Evolutionary conservation across 352 stramenopile genomes (phyloP).

Genomic region (Globisporangium alternatum): DNA sequence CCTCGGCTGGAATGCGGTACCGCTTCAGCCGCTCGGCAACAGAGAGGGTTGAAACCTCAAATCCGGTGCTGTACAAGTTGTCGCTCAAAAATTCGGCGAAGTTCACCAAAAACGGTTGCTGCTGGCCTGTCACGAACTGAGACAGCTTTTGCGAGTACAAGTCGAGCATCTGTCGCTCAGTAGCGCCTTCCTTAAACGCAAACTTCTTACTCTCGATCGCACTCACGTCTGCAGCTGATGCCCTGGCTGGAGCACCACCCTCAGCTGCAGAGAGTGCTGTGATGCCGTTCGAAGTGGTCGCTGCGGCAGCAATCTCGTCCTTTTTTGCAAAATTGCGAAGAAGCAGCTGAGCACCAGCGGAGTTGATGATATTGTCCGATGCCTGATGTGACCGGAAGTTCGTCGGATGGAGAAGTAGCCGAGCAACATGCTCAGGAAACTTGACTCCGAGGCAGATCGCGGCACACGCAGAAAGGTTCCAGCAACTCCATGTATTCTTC

Average conservation of each 20-base stretch:
- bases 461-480: conserved; percentile 79
- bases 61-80: conserved; percentile 81
- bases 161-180: conserved; percentile 37
- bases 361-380: conserved; percentile 84
- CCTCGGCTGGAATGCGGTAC: conserved; percentile 30
- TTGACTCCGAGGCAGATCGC: conserved; percentile 82
- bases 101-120: conserved; percentile 80
- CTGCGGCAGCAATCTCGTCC: background rate
- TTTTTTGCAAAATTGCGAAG: conserved; percentile 25
- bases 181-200: conserved; percentile 17
- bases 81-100: conserved; percentile 68
- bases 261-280: conserved; percentile 7
- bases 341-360: conserved; percentile 54
- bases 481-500: conserved; percentile 90
- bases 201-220: conserved; percentile 11
- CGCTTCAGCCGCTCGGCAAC: conserved; percentile 62
- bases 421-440: conserved; percentile 66
- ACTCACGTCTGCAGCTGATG: background rate
- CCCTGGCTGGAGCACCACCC: background rate
- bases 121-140: conserved; percentile 61
- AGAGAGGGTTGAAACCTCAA: conserved; percentile 61
- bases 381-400: conserved; percentile 87
- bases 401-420: conserved; percentile 66
- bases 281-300: background rate
- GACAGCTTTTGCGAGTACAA: conserved; percentile 62